Percentiles rank a stretch among this genome's conserved stretches.
Evolutionary conservation across 495 filamentous ascomycete genomes (phyloP).

Genomic region (Neurospora discreta): DNA sequence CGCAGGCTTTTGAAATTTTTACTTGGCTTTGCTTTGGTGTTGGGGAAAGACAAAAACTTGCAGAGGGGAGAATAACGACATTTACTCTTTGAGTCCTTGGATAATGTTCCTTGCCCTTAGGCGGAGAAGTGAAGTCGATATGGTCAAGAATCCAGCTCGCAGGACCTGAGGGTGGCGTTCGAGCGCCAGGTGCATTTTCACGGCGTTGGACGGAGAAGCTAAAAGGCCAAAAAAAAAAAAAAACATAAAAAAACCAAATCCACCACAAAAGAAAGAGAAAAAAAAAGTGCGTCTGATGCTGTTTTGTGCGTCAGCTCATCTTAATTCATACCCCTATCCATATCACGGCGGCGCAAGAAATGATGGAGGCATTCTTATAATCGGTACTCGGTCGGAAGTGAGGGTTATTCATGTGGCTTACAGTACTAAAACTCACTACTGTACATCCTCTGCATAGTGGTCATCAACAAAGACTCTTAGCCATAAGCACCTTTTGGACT

Average conservation of each 20-base stretch:
- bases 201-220: background rate
- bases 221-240: background rate
- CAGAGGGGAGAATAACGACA: conserved; percentile 2
- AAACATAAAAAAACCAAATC: too few species aligned
- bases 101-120: background rate
- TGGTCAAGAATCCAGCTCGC: background rate
- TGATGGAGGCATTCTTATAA: background rate
- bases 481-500: background rate
- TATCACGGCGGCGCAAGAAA: background rate
- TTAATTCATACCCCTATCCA: background rate
- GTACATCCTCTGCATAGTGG: background rate
- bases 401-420: background rate
- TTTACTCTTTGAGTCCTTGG: conserved; percentile 1
- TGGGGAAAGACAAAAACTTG: background rate
- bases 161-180: conserved; percentile 3
- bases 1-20: background rate
- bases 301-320: background rate
- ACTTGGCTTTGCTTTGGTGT: background rate
- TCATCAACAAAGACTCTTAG: background rate
- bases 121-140: background rate
- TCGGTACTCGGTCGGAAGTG: background rate
- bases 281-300: background rate
- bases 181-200: conserved; percentile 2
- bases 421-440: background rate
- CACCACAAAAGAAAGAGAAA: too few species aligned